phyloP scores from a whole-genome alignment of 352 stramenopile genomes.

The Pythium dissimile region DNA sequence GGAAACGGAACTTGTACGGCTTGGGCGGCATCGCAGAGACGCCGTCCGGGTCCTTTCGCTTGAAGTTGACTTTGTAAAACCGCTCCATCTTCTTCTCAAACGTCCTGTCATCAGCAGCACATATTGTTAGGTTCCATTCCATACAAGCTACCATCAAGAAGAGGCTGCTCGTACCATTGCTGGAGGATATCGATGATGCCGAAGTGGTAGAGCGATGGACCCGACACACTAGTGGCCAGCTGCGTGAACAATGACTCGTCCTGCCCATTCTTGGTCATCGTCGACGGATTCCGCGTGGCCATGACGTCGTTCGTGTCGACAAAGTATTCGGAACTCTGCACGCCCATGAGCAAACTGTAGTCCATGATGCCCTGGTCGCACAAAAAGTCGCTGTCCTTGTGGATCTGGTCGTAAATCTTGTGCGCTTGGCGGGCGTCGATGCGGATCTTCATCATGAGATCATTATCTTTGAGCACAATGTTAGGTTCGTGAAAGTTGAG shows the following conservation, averaged over 20 bases:
- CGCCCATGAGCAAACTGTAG: constrained; percentile 90
- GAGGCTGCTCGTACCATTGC: constrained; percentile 56
- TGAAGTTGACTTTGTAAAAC: constrained; percentile 89
- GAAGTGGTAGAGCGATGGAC: constrained; percentile 88
- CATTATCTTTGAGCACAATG: constrained; percentile 88
- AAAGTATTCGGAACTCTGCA: constrained; percentile 88
- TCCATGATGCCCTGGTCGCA: constrained; percentile 91
- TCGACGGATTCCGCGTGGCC: constrained; percentile 22
- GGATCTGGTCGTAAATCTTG: constrained; percentile 86
- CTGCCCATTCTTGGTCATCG: constrained; percentile 28
- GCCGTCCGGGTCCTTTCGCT: constrained; percentile 84
- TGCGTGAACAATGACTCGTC: constrained; percentile 78
- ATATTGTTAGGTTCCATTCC: not conserved
- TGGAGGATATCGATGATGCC: constrained; percentile 92
- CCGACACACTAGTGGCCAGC: constrained; percentile 79
- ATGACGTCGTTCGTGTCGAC: constrained; percentile 75
- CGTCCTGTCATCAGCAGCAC: constrained; percentile 41
- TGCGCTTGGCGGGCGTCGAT: constrained; percentile 74
- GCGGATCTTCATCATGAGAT: constrained; percentile 88
- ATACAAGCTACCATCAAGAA: not conserved
- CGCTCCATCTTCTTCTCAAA: constrained; percentile 90
- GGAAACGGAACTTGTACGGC: constrained; percentile 90
- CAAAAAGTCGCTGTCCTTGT: constrained; percentile 87
- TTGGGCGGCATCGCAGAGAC: constrained; percentile 86
- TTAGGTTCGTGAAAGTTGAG: constrained; percentile 88